These are phyloP conservation scores for Neobulgaria alba DNA, from an alignment of 2,329 filamentous ascomycete genomes.

Conservation along the genomic window DNA sequence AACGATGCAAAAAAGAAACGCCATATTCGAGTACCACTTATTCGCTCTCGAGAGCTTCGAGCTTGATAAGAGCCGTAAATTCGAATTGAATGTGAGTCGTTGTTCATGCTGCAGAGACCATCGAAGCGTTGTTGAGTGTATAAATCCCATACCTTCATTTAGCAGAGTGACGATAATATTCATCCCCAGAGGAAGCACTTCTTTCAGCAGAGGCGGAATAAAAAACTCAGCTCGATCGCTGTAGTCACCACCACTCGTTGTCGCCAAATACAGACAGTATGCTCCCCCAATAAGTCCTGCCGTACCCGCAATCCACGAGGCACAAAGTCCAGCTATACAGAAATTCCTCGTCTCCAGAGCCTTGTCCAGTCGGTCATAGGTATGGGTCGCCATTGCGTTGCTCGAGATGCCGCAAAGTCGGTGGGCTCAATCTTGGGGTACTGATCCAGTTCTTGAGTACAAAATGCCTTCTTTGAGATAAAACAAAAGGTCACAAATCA, in stretches of 20 bases:
- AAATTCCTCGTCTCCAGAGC: constrained; percentile 8
- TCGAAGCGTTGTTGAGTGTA: constrained; percentile 26
- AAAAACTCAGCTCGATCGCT: constrained; percentile 6
- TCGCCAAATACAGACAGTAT: constrained; percentile 13
- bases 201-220: constrained; percentile 2
- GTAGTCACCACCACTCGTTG: constrained; percentile 2
- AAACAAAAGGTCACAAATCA: neutral
- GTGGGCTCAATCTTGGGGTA: neutral
- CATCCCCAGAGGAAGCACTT: constrained; percentile 14
- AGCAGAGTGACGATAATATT: constrained; percentile 25
- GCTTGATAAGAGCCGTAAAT: constrained; percentile 25
- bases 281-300: constrained; percentile 8
- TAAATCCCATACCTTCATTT: constrained; percentile 29
- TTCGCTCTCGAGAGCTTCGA: constrained; percentile 21
- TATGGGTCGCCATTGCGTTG: neutral
- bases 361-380: constrained; percentile 12
- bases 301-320: constrained; percentile 10
- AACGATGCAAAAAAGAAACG: constrained; percentile 23
- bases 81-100: constrained; percentile 28
- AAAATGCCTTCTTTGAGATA: neutral
- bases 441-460: neutral
- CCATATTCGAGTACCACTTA: constrained; percentile 19
- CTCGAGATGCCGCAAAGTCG: neutral
- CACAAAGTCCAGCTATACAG: constrained; percentile 10
- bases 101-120: constrained; percentile 27